Conservation (phyloP, 768 basidiomycete genomes). For the Auricularia cornea region DNA sequence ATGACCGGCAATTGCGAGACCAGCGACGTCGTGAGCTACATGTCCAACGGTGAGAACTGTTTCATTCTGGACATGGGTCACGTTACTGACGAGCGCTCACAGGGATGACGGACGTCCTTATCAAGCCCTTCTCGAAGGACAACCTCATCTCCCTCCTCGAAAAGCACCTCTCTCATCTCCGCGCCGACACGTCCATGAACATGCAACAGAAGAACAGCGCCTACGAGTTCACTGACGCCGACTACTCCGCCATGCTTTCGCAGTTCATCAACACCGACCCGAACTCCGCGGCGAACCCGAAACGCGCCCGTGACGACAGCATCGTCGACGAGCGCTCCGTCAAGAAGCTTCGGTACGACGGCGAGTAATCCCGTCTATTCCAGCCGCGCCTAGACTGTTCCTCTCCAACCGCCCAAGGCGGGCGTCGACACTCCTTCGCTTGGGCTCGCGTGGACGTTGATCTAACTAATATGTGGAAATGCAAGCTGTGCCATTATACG, state of each 20-base stretch:
- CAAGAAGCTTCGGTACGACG: background rate
- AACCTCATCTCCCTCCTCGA: slow-evolving; percentile 89
- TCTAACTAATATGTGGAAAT: too few species aligned
- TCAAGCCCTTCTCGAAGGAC: slow-evolving; percentile 96
- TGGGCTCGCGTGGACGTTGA: too few species aligned
- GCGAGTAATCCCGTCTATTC: background rate
- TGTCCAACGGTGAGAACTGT: slow-evolving; percentile 50
- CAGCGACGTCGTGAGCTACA: slow-evolving; percentile 87
- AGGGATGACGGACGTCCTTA: slow-evolving; percentile 95
- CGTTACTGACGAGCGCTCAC: background rate
- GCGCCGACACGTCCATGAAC: background rate
- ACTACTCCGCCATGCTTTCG: background rate
- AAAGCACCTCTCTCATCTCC: slow-evolving; percentile 30
- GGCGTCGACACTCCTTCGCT: too few species aligned
- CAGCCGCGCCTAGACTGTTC: too few species aligned
- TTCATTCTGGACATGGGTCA: too few species aligned
- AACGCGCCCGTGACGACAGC: background rate
- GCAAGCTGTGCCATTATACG: too few species aligned
- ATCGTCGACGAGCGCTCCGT: background rate
- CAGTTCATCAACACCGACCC: background rate
- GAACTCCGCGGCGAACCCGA: background rate
- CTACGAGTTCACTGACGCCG: background rate
- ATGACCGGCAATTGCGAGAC: slow-evolving; percentile 94
- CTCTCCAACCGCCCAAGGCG: too few species aligned
- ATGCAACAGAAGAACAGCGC: background rate